Evolutionary conservation across 1,284 basidiomycete species (phyloP).

Genomic region (Ustilago vetiveriae): DNA sequence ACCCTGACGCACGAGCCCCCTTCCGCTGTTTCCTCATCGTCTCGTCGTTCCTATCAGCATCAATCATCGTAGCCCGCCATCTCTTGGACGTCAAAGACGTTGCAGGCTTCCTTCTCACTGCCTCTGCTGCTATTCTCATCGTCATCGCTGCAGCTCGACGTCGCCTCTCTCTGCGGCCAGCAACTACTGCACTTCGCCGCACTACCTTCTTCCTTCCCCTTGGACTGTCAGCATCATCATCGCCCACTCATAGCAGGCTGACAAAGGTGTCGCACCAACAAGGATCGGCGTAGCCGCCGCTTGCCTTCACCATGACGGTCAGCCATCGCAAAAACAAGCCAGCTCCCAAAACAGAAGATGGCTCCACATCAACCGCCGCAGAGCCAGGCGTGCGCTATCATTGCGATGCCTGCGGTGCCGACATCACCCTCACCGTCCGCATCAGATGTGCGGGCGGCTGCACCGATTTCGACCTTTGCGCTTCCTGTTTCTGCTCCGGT

Average conservation of each 20-base stretch:
- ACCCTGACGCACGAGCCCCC: slow-evolving; percentile 33
- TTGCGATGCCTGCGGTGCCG: slow-evolving; percentile 66
- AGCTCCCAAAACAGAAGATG: slow-evolving; percentile 57
- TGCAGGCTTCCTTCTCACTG: too few species aligned
- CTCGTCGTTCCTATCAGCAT: not conserved
- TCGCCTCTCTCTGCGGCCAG: too few species aligned
- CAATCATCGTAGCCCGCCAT: too few species aligned
- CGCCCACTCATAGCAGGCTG: too few species aligned
- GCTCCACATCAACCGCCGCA: slow-evolving; percentile 51
- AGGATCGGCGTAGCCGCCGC: slow-evolving; percentile 1
- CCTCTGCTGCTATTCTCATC: too few species aligned
- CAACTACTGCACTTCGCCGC: too few species aligned
- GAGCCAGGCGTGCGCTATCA: slow-evolving; percentile 66
- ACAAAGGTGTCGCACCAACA: not conserved
- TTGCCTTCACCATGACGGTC: slow-evolving; percentile 58
- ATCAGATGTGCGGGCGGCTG: slow-evolving; percentile 65
- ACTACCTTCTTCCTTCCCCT: too few species aligned
- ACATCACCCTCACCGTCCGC: slow-evolving; percentile 66
- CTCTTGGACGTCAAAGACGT: too few species aligned
- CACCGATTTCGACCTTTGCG: slow-evolving; percentile 69
- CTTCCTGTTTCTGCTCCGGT: slow-evolving; percentile 85
- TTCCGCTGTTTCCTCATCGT: not conserved
- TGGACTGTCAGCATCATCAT: not conserved
- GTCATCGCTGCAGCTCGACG: too few species aligned
- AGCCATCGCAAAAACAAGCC: slow-evolving; percentile 66